Conservation (phyloP, 1,284 basidiomycete genomes). For the Melanopsichium pennsylvanicum region DNA sequence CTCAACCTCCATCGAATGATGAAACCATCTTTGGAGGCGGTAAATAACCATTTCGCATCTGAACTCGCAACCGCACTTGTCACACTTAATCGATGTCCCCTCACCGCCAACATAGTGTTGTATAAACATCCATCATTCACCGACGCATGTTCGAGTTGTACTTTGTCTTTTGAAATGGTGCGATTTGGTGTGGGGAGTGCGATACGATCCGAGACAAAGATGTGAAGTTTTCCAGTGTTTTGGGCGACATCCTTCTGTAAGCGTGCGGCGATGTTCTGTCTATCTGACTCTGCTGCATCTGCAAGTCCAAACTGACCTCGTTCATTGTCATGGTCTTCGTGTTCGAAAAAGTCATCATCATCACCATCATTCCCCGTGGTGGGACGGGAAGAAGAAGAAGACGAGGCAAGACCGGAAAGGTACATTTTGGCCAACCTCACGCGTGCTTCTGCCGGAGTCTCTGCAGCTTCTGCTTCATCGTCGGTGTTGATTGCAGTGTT, state of each 20-base stretch:
- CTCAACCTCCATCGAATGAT: constrained; percentile 59
- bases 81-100: constrained; percentile 78
- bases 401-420: constrained; percentile 74
- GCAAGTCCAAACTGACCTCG: constrained; percentile 66
- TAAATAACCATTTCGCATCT: constrained; percentile 73
- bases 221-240: constrained; percentile 73
- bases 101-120: constrained; percentile 18
- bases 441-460: constrained; percentile 94
- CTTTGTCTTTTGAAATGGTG: not conserved
- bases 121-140: no score
- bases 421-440: constrained; percentile 89
- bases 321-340: no score
- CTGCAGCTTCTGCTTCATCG: constrained; percentile 53
- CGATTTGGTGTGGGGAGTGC: constrained; percentile 9
- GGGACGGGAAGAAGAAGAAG: not conserved
- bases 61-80: constrained; percentile 78
- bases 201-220: constrained; percentile 71
- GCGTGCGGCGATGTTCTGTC: constrained; percentile 86
- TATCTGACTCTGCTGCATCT: constrained; percentile 92
- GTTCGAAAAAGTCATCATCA: constrained; percentile 48
- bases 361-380: not conserved
- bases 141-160: no score
- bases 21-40: constrained; percentile 57
- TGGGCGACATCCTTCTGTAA: constrained; percentile 71
- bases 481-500: constrained; percentile 39